Percentiles rank a stretch among this genome's conserved stretches.
Conservation (phyloP, 805 yeast species). For the Candida palmyrensis region DNA sequence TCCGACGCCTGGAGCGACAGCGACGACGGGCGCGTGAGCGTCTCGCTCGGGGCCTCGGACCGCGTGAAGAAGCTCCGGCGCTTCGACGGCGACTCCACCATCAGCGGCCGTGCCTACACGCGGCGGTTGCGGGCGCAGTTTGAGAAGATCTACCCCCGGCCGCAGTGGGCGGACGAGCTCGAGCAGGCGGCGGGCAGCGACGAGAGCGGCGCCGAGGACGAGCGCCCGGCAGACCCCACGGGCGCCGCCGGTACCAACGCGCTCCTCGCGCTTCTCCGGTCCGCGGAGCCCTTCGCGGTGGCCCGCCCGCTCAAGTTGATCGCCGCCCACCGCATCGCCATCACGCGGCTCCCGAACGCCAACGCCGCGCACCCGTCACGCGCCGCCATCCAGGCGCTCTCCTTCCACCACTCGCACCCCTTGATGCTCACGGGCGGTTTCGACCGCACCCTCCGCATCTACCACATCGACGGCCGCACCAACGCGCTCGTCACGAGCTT, state of each 20-base stretch:
- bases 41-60: conserved; percentile 57
- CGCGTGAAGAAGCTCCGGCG: conserved; percentile 68
- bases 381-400: conserved; percentile 78
- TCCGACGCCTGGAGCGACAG: conserved; percentile 75
- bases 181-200: conserved; percentile 13
- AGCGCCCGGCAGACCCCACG: conserved; percentile 19
- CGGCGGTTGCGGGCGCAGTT: conserved; percentile 67
- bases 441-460: conserved; percentile 81
- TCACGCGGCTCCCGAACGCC: conserved; percentile 83
- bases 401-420: conserved; percentile 84
- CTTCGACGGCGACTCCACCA: conserved; percentile 44
- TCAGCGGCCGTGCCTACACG: conserved; percentile 59
- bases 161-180: conserved; percentile 63
- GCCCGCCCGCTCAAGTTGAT: conserved; percentile 50
- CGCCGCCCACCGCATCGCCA: conserved; percentile 66
- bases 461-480: conserved; percentile 82
- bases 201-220: conserved; percentile 12
- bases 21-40: conserved; percentile 72
- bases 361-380: conserved; percentile 63
- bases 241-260: conserved; percentile 16
- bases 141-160: conserved; percentile 72
- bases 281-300: conserved; percentile 34
- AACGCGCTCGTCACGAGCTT: conserved; percentile 81
- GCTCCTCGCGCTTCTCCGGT: conserved; percentile 25
- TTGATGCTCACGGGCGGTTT: conserved; percentile 86